phyloP scores from a whole-genome alignment of 192 early-diverging fungal species.

The Coemansia sp. region DNA sequence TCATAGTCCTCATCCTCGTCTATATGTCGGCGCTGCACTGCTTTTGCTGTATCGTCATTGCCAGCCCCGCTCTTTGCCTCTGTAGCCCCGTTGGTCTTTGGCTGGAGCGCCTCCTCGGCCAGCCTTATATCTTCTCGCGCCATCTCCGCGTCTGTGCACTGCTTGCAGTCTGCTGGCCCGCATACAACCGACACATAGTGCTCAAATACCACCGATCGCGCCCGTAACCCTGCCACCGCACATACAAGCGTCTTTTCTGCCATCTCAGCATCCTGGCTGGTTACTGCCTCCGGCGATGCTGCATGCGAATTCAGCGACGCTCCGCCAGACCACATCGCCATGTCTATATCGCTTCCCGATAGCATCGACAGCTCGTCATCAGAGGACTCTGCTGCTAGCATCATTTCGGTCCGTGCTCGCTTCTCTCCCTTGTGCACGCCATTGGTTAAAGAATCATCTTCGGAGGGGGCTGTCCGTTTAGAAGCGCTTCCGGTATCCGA shows the following conservation, averaged over 20 bases:
- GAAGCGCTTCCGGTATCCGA: neutral
- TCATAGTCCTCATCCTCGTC: slow-evolving; percentile 55
- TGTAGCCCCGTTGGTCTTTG: neutral
- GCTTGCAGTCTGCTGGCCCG: slow-evolving; percentile 37
- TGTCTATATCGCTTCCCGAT: slow-evolving; percentile 44
- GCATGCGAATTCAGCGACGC: slow-evolving; percentile 21
- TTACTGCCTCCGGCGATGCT: slow-evolving; percentile 17
- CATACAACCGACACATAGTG: slow-evolving; percentile 65
- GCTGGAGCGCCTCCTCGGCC: slow-evolving; percentile 3
- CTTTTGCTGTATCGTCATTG: neutral
- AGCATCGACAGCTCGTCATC: slow-evolving; percentile 44
- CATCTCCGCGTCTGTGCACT: slow-evolving; percentile 18
- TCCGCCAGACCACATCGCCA: slow-evolving; percentile 36
- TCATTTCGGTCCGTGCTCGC: slow-evolving; percentile 17
- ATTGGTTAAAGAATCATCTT: slow-evolving; percentile 2
- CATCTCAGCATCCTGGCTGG: slow-evolving; percentile 8
- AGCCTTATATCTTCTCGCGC: slow-evolving; percentile 12
- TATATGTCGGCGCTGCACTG: slow-evolving; percentile 21
- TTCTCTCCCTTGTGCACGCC: slow-evolving; percentile 10
- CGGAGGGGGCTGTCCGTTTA: slow-evolving; percentile 19
- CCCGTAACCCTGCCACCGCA: slow-evolving; percentile 61
- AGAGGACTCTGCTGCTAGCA: slow-evolving; percentile 15
- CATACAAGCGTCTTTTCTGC: slow-evolving; percentile 35
- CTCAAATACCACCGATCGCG: slow-evolving; percentile 74
- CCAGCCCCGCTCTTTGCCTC: neutral